Percentiles rank a stretch among this genome's conserved stretches.
Conservation (phyloP, 2,329 filamentous ascomycete genomes). For the Arthrobotrys entomopaga region DNA sequence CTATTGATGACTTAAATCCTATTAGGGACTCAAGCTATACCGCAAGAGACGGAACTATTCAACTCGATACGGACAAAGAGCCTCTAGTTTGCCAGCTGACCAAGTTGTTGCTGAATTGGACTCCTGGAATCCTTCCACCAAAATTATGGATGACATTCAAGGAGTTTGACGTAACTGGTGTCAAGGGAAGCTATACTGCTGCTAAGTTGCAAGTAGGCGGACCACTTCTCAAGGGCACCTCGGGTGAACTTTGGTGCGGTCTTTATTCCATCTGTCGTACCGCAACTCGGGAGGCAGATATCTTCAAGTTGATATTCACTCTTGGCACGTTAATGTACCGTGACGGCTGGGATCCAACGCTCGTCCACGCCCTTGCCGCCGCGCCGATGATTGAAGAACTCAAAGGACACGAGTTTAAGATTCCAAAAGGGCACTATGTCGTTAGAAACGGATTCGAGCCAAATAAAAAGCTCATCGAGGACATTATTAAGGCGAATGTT, state of each 20-base stretch:
- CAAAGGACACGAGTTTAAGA: background rate
- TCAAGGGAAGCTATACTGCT: constrained; percentile 22
- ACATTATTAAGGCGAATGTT: constrained; percentile 4
- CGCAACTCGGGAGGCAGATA: constrained; percentile 3
- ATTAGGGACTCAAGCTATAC: constrained; percentile 32
- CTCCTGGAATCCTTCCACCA: constrained; percentile 33
- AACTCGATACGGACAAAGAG: constrained; percentile 32
- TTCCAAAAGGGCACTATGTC: constrained; percentile 27
- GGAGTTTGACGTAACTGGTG: constrained; percentile 10
- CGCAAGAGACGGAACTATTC: constrained; percentile 38
- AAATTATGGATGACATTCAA: constrained; percentile 30
- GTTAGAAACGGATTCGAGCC: constrained; percentile 7
- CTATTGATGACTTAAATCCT: constrained; percentile 2
- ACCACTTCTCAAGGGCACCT: constrained; percentile 24
- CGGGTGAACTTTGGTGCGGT: constrained; percentile 47
- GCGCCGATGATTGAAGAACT: constrained; percentile 25
- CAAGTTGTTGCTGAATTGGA: constrained; percentile 23
- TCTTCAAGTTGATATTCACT: constrained; percentile 31
- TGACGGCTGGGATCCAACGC: constrained; percentile 19
- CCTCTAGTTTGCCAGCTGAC: constrained; percentile 33
- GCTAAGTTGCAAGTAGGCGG: constrained; percentile 35
- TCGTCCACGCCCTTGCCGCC: constrained; percentile 40
- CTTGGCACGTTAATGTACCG: constrained; percentile 27
- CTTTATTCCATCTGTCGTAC: constrained; percentile 27
- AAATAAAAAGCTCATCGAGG: background rate